A percentile compares a stretch with the other conserved stretches of the same genome.
Evolutionary conservation across 2,329 filamentous ascomycete genomes (phyloP).

Genomic region (Neofusicoccum laricinum): DNA sequence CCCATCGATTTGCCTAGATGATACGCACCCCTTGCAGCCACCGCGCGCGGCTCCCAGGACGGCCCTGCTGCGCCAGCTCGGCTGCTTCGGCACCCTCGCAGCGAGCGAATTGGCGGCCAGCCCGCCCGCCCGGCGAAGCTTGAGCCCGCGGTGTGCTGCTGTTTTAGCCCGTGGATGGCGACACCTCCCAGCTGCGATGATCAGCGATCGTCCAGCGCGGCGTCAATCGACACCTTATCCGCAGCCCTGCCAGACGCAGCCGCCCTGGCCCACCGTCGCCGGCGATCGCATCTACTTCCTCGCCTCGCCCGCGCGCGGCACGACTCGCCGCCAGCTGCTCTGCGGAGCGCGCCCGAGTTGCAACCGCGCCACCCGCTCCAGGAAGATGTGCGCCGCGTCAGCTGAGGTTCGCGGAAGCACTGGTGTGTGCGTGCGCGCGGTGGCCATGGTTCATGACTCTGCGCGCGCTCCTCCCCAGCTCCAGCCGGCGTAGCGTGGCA

Average conservation of each 20-base stretch:
- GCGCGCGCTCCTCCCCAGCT: neutral
- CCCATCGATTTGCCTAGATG: neutral
- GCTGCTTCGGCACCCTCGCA: neutral
- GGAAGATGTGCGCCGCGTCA: neutral
- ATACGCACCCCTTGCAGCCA: neutral
- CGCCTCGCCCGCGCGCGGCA: neutral
- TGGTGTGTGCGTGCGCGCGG: neutral
- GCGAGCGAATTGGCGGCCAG: neutral
- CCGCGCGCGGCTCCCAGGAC: neutral
- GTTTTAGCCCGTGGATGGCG: neutral
- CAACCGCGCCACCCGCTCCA: neutral
- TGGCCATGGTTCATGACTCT: neutral
- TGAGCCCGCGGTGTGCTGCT: neutral
- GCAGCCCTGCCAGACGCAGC: neutral
- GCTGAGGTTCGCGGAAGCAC: neutral
- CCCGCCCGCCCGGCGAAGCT: neutral
- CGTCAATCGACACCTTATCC: neutral
- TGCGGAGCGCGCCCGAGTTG: neutral
- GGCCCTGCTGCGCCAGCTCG: neutral
- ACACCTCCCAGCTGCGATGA: neutral
- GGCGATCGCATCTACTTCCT: neutral
- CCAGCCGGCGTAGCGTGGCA: neutral
- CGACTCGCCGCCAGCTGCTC: neutral
- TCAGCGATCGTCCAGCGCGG: neutral
- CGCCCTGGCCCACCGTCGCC: neutral